Percentiles rank a stretch among this genome's conserved stretches.
Evolutionary conservation across 202 grass and related monocot species (phyloP).

Genomic region (Elaeis oleifera): DNA sequence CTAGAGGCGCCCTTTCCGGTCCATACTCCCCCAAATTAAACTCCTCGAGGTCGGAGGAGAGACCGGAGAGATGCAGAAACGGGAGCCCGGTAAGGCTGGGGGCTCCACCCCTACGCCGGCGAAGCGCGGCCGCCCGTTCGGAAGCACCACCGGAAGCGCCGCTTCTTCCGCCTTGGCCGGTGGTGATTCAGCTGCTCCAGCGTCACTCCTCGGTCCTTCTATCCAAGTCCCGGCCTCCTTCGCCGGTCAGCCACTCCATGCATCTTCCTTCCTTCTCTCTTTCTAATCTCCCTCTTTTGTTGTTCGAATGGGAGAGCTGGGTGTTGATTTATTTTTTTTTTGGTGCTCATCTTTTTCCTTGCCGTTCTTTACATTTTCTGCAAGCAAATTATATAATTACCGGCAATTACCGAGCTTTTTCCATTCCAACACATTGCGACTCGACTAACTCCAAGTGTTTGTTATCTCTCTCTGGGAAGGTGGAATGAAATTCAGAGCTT

Average conservation of each 20-base stretch:
- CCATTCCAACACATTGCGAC: no score
- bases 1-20: no score
- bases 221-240: constrained; percentile 65
- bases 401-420: no score
- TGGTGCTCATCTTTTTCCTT: not conserved
- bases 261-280: not conserved
- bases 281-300: not conserved
- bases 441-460: no score
- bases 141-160: constrained; percentile 47
- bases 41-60: no score
- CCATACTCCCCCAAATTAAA: no score
- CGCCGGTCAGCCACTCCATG: constrained; percentile 32
- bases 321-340: no score
- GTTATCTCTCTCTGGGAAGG: no score
- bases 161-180: constrained; percentile 9
- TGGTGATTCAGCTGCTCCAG: constrained; percentile 46
- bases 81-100: constrained; percentile 60
- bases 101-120: constrained; percentile 50
- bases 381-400: no score
- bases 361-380: constrained; percentile 3
- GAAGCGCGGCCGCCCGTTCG: constrained; percentile 80
- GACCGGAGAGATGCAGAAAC: constrained; percentile 52
- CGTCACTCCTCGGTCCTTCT: constrained; percentile 60
- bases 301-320: not conserved
- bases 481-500: no score